Evolutionary conservation across 2,329 filamentous ascomycete species (phyloP), one percentile per base, ranked within the genome.

Genomic region (Aphanoascus verrucosus): DNA sequence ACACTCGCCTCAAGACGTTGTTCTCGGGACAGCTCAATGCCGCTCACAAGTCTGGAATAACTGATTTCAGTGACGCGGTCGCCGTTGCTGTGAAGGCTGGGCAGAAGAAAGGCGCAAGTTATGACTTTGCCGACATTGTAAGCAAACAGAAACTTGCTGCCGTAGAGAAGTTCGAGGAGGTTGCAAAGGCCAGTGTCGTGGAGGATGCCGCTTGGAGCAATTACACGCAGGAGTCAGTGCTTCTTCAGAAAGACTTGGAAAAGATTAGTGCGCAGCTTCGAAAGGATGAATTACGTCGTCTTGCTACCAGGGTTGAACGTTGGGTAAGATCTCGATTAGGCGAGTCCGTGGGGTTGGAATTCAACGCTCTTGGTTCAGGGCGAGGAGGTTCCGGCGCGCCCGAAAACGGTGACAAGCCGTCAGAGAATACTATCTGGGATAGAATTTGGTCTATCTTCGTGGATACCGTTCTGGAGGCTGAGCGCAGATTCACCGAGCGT

Each of bases 81-180:
- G 82, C 83, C n/a, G 73, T 76, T 50, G 85, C 88, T 47, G 90
- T 98, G 59, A 98, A 97, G 71, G 77, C 81, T 23, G 91, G 91
- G 1, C 91, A 97, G 69, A 96, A 94, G 75, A 88, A 89, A 53
- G 90, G 90, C 19, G 85, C 83, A 6, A 79, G 80, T 50, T 97
- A 98, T 64, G 93, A 98, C 65, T 98, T 98, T 69, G 89, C 90
- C 19, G 86, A 94, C 60, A 96, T 97, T 62, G 93, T 98, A 5
- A 81, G 82, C 38, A 77, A 81, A 53, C 86, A 96, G 67, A 94
- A 93, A 72, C 79, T 79, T 62, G 82, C 82, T 66, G 83, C 88
- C 0, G 67, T 95, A 35, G 77, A 82, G 14, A 79, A 79, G 43
- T 98, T 94, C 66, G 82, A 86, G 65, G 76, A 78, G 17, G 85